Percentiles rank a stretch among this genome's conserved stretches.
Conservation (phyloP, 768 basidiomycete species). For the Hortiboletus flavorubellus region DNA sequence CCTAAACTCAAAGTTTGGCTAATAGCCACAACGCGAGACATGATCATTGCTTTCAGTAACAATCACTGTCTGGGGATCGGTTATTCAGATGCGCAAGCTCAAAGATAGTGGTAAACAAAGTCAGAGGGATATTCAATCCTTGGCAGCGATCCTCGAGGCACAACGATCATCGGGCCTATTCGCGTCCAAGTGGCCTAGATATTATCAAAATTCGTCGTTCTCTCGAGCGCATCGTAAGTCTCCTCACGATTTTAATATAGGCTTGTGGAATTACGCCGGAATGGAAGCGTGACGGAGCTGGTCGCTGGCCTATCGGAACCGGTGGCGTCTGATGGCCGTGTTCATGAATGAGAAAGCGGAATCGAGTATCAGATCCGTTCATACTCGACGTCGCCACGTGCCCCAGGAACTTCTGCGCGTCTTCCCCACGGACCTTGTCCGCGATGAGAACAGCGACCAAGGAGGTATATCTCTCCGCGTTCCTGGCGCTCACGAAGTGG, state of each 20-base stretch:
- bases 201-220: neutral
- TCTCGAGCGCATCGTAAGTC: neutral
- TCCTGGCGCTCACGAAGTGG: too few species aligned
- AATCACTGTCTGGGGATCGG: too few species aligned
- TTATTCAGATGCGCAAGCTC: too few species aligned
- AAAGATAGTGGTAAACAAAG: neutral
- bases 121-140: neutral
- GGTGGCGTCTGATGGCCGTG: slow-evolving; percentile 4
- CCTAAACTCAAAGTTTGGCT: too few species aligned
- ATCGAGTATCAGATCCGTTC: neutral
- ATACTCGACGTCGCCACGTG: neutral
- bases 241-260: neutral
- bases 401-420: neutral
- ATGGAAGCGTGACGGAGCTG: neutral
- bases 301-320: neutral
- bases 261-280: neutral
- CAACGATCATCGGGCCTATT: neutral
- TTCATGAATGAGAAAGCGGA: neutral
- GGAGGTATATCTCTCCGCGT: neutral
- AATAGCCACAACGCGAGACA: too few species aligned
- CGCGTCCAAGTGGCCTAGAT: neutral
- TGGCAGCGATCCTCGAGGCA: neutral
- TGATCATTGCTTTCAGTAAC: too few species aligned
- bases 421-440: slow-evolving; percentile 3
- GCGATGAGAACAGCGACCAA: slow-evolving; percentile 24